phyloP scores from a whole-genome alignment of 23 red algal genomes.

The Gracilaria vermiculophylla region DNA sequence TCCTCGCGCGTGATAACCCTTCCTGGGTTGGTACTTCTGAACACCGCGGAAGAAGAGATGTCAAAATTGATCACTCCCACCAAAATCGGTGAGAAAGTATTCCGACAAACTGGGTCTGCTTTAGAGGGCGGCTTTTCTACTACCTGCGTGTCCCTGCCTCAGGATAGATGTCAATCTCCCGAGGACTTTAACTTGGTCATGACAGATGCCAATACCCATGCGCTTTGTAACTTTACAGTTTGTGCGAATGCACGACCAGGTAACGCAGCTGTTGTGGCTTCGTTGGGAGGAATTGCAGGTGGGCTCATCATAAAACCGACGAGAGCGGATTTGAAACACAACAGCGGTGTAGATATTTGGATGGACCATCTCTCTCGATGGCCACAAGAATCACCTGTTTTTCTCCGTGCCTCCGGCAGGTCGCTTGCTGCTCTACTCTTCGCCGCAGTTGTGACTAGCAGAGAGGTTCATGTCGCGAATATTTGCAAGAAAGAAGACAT shows the following conservation, averaged over 20 bases:
- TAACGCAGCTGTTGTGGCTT: constrained; percentile 65
- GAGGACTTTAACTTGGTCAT: constrained; percentile 23
- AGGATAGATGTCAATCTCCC: constrained; percentile 22
- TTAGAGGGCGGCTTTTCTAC: constrained; percentile 78
- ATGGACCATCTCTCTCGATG: constrained; percentile 83
- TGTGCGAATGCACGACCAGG: constrained; percentile 63
- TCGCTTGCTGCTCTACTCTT: constrained; percentile 82
- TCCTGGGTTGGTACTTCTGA: constrained; percentile 76
- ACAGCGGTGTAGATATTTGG: constrained; percentile 62
- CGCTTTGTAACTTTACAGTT: constrained; percentile 50
- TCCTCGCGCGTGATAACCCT: constrained; percentile 86
- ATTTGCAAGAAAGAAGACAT: constrained; percentile 80
- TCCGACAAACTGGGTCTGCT: constrained; percentile 4
- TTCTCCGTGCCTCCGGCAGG: constrained; percentile 59
- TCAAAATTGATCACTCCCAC: neutral
- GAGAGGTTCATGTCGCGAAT: constrained; percentile 64
- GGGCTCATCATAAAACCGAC: constrained; percentile 62
- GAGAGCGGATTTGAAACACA: constrained; percentile 1
- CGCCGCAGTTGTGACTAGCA: constrained; percentile 73
- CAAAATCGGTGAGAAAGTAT: neutral
- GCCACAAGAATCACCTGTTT: constrained; percentile 71
- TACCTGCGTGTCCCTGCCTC: constrained; percentile 8
- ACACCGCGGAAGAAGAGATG: neutral
- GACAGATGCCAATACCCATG: neutral
- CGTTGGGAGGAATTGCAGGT: constrained; percentile 28